Percentiles rank a stretch among this genome's conserved stretches.
phyloP scores from a whole-genome alignment of 306 rosid genomes.

The Fagus crenata region DNA sequence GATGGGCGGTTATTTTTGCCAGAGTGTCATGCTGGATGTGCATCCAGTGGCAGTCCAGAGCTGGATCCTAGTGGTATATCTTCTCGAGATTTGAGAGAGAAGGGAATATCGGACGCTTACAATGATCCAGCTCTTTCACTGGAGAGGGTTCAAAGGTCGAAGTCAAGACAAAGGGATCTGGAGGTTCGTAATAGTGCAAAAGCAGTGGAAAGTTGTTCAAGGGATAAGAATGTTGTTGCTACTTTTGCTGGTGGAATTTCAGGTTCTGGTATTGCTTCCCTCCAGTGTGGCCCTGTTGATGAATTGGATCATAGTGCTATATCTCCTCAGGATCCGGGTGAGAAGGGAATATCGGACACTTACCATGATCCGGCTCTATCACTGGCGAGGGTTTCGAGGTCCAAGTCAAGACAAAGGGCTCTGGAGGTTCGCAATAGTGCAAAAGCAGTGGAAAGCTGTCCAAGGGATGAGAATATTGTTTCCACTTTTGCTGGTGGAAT shows the following conservation, averaged over 20 bases:
- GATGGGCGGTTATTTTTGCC: slow-evolving; percentile 37
- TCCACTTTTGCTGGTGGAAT: slow-evolving; percentile 34
- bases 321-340: slow-evolving; percentile 49
- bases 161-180: slow-evolving; percentile 81
- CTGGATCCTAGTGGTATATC: slow-evolving; percentile 37
- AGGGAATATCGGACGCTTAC: slow-evolving; percentile 36
- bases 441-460: slow-evolving; percentile 35
- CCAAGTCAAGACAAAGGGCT: slow-evolving; percentile 88
- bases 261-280: slow-evolving; percentile 40
- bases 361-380: slow-evolving; percentile 61
- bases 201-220: slow-evolving; percentile 31
- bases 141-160: slow-evolving; percentile 83
- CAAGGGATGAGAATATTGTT: slow-evolving; percentile 34
- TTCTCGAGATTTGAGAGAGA: slow-evolving; percentile 46
- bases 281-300: slow-evolving; percentile 37
- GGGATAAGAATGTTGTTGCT: slow-evolving; percentile 32
- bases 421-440: slow-evolving; percentile 66
- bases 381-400: slow-evolving; percentile 74
- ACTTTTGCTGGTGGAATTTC: slow-evolving; percentile 34
- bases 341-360: slow-evolving; percentile 36
- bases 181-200: slow-evolving; percentile 67
- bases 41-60: slow-evolving; percentile 37
- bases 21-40: slow-evolving; percentile 44
- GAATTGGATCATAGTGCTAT: slow-evolving; percentile 25
- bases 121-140: slow-evolving; percentile 62